Evolutionary conservation across 805 yeast species (phyloP).

Genomic region (Yamadazyma ubonensis): DNA sequence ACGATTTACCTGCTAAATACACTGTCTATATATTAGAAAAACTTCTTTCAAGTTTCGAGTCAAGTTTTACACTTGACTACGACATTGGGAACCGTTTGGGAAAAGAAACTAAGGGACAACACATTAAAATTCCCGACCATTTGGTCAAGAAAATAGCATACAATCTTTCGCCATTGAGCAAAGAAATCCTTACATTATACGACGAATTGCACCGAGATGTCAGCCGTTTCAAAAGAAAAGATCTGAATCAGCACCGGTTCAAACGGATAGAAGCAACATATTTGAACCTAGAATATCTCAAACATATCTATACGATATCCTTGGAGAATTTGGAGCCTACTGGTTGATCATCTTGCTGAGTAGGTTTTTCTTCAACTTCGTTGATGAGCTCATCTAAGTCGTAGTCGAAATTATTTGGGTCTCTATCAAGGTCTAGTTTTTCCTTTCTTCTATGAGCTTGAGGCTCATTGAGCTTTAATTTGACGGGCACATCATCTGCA

Average conservation of each 20-base stretch:
- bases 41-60: slow-evolving; percentile 16
- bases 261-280: slow-evolving; percentile 18
- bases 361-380: slow-evolving; percentile 25
- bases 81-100: slow-evolving; percentile 8
- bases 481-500: slow-evolving; percentile 36
- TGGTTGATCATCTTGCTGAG: neutral
- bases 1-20: slow-evolving; percentile 8
- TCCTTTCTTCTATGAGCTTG: slow-evolving; percentile 32
- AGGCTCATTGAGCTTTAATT: slow-evolving; percentile 26
- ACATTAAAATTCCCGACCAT: slow-evolving; percentile 23
- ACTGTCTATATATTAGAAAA: slow-evolving; percentile 15
- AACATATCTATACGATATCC: slow-evolving; percentile 16
- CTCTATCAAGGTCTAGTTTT: slow-evolving; percentile 32
- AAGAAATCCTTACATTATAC: neutral
- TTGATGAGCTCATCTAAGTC: slow-evolving; percentile 44
- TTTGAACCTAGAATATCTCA: slow-evolving; percentile 22
- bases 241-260: neutral
- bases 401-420: slow-evolving; percentile 44
- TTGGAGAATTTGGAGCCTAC: slow-evolving; percentile 8
- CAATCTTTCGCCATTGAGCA: neutral
- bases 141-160: slow-evolving; percentile 15
- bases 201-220: neutral
- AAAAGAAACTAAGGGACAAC: slow-evolving; percentile 16
- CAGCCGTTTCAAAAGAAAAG: neutral
- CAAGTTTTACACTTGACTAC: slow-evolving; percentile 14